Percentiles rank a stretch among this genome's conserved stretches.
Conservation (phyloP, 176 grass and related monocot species). For the Carex scoparia region DNA sequence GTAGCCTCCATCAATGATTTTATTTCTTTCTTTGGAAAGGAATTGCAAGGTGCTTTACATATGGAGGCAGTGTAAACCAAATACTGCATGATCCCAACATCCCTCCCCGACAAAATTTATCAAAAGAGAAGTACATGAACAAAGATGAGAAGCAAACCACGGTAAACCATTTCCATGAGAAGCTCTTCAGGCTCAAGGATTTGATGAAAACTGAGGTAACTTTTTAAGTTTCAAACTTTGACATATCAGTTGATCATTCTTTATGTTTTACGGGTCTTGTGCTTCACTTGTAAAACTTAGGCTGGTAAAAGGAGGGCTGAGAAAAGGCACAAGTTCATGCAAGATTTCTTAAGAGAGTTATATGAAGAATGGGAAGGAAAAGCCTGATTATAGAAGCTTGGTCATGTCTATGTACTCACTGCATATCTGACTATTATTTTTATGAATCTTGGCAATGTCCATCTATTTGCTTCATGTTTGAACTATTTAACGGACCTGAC, state of each 20-base stretch:
- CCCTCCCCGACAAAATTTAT: slow-evolving; percentile 55
- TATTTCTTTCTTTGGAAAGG: slow-evolving; percentile 30
- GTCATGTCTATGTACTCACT: not conserved
- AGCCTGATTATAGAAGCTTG: slow-evolving; percentile 36
- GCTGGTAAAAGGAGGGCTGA: slow-evolving; percentile 80
- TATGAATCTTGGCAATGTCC: not conserved
- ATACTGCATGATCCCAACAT: slow-evolving; percentile 79
- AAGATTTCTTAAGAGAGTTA: slow-evolving; percentile 79
- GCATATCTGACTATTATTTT: not conserved
- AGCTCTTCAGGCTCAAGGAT: slow-evolving; percentile 86
- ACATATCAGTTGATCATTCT: not conserved
- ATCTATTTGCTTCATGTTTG: not conserved
- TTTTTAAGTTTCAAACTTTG: slow-evolving; percentile 6
- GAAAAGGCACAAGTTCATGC: slow-evolving; percentile 78
- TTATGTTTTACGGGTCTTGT: not conserved
- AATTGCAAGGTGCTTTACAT: slow-evolving; percentile 89
- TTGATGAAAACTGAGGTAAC: slow-evolving; percentile 96
- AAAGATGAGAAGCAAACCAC: slow-evolving; percentile 82
- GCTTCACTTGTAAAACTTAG: slow-evolving; percentile 23
- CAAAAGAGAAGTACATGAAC: slow-evolving; percentile 74
- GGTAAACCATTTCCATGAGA: slow-evolving; percentile 96
- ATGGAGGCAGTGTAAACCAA: slow-evolving; percentile 72
- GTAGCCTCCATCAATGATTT: not conserved
- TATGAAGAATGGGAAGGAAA: slow-evolving; percentile 80
- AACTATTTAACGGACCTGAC: not conserved